Evolutionary conservation across 257 asterid species (phyloP).

Genomic region (Capsicum pubescens): DNA sequence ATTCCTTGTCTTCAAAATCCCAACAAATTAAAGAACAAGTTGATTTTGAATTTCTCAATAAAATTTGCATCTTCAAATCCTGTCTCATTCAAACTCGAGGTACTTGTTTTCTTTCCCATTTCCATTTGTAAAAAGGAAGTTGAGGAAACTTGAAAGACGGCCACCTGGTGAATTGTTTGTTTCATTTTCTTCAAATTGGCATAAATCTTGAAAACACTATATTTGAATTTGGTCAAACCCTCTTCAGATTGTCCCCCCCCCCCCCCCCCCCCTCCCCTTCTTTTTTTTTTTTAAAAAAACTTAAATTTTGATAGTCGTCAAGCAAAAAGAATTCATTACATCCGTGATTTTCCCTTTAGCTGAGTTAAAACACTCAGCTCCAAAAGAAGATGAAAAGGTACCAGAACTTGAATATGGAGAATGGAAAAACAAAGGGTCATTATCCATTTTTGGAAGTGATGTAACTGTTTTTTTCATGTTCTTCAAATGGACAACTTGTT

Average conservation of each 20-base stretch:
- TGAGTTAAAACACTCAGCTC: background rate
- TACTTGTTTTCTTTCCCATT: constrained; percentile 39
- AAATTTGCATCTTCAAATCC: constrained; percentile 35
- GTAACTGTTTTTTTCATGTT: background rate
- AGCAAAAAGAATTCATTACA: background rate
- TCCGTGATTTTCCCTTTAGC: background rate
- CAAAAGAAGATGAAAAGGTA: background rate
- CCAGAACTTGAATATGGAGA: background rate
- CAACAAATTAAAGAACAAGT: background rate
- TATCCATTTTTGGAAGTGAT: constrained; percentile 6
- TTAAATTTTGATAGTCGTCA: background rate
- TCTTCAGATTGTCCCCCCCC: constrained; percentile 36
- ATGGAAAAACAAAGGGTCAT: background rate
- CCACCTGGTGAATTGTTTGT: constrained; percentile 67
- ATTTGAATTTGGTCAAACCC: constrained; percentile 36
- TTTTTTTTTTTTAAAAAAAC: no score
- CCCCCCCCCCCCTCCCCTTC: no score
- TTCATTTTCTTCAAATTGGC: constrained; percentile 36
- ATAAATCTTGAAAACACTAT: constrained; percentile 29
- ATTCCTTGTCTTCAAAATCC: background rate
- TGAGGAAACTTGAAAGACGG: constrained; percentile 58
- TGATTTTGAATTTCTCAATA: background rate
- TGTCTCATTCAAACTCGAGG: constrained; percentile 42
- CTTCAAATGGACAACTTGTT: background rate
- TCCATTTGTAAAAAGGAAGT: constrained; percentile 60